Percentiles rank a stretch among this genome's conserved stretches.
Evolutionary conservation across 2,329 filamentous ascomycete genomes (phyloP).

Genomic region (Penicillium sp.): DNA sequence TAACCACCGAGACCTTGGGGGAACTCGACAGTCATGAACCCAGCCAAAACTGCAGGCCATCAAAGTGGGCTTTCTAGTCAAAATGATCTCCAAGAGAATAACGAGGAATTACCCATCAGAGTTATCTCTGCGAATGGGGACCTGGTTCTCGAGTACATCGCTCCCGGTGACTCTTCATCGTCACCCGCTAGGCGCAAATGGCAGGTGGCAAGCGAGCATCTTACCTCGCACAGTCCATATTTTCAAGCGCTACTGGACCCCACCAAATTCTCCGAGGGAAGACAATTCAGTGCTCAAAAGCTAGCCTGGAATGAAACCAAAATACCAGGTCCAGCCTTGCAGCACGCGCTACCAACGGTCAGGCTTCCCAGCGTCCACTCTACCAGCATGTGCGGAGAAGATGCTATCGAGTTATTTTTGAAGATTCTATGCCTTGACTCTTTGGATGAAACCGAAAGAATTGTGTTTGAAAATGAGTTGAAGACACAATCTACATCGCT

Average conservation of each 20-base stretch:
- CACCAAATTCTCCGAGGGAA: conserved; percentile 37
- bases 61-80: neutral
- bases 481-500: conserved; percentile 24
- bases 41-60: neutral
- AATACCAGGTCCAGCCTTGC: neutral
- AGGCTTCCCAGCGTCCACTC: conserved; percentile 22
- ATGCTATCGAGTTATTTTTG: conserved; percentile 30
- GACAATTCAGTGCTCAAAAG: conserved; percentile 26
- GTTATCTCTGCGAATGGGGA: conserved; percentile 28
- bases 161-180: conserved; percentile 1
- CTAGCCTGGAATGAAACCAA: conserved; percentile 6
- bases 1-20: neutral
- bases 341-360: conserved; percentile 21
- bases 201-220: conserved; percentile 27
- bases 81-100: neutral
- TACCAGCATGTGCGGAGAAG: conserved; percentile 23
- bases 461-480: conserved; percentile 21
- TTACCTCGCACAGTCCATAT: conserved; percentile 32
- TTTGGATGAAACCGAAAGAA: conserved; percentile 15
- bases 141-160: conserved; percentile 30
- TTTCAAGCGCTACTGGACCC: conserved; percentile 36
- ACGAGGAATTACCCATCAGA: conserved; percentile 7
- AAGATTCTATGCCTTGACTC: conserved; percentile 25
- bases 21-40: neutral
- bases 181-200: conserved; percentile 19